Evolutionary conservation across 164 flowering plant genomes (phyloP).

Genomic region (Annona squamosa): DNA sequence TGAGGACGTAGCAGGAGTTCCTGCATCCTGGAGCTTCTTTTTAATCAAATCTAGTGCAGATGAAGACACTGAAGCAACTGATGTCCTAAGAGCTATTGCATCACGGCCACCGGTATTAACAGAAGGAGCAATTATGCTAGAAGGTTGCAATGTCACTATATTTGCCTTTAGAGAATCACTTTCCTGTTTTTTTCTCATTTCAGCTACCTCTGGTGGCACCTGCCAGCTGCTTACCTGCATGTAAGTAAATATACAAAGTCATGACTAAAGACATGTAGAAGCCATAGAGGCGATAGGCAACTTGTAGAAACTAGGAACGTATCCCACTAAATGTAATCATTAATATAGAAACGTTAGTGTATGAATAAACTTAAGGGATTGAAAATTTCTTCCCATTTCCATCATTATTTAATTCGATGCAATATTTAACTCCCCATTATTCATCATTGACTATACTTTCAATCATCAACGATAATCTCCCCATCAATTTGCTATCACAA

Average conservation of each 20-base stretch:
- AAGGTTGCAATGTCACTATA: conserved; percentile 26
- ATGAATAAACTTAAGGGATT: too few relatives aligned
- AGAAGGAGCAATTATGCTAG: conserved; percentile 70
- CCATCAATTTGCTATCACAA: too few relatives aligned
- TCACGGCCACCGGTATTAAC: conserved; percentile 84
- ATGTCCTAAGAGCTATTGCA: conserved; percentile 50
- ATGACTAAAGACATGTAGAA: too few relatives aligned
- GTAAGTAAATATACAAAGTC: neutral
- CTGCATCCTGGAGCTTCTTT: conserved; percentile 89
- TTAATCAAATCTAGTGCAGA: conserved; percentile 92
- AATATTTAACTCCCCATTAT: too few relatives aligned
- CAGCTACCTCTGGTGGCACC: conserved; percentile 74
- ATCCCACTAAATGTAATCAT: neutral
- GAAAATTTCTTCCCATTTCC: too few relatives aligned
- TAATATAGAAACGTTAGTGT: too few relatives aligned
- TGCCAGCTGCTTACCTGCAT: conserved; percentile 94
- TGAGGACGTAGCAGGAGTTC: conserved; percentile 51
- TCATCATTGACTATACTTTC: too few relatives aligned
- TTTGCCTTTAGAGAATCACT: conserved; percentile 32
- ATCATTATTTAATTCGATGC: too few relatives aligned
- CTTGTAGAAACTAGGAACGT: neutral
- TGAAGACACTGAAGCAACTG: conserved; percentile 44
- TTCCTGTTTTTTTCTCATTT: conserved; percentile 63
- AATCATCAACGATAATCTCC: too few relatives aligned
- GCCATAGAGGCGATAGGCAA: neutral